Evolutionary conservation across 1,284 basidiomycete species (phyloP), one percentile per base, ranked within the genome.

Genomic region (Ustilago tritici): DNA sequence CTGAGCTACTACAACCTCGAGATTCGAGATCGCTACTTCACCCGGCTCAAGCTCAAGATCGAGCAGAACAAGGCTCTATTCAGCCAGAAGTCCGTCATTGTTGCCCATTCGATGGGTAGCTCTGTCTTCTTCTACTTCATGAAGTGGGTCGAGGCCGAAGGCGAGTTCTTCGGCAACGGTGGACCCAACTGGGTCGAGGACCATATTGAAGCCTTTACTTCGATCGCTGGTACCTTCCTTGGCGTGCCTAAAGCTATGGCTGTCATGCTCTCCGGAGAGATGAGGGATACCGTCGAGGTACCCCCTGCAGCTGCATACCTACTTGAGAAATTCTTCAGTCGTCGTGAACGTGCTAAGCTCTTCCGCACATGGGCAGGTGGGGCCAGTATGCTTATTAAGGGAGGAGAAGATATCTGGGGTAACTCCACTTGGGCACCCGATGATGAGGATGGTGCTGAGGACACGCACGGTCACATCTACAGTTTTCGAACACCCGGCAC

Each of bases 331-430:
- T 87, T 84, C 69, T 98, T 98, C 87, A 95, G 93, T 2, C 89
- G 94, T 38, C 91, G 90, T 41, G 97, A 99, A 86, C 90, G 96
- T 0, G 94, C 94, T 65, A 92, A 91, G 66, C 89, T 99, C 15
- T 99, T 99, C 89, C 90, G 95, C 41, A 93, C 92, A 80, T 99
- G 96, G 97, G 93, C 94, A 2, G 96, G 96, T 46, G 92, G 93
- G 72, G 94, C 93, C 17, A 94, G 82, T 64, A 84, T 87, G 85
- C 74, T 87, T 46, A 75, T 85, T 64, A 87, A 95, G 91, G 95
- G 95, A 57, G 95, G 95, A 8, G 90, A 95, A 78, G 90, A 91
- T 8, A 90, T 99, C 34, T 99, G 96, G 96, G 96, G 96, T 2
- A 91, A 93, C 81, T 65, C 80, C 8, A 81, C 83, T 4, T 75